A percentile compares a stretch with the other conserved stretches of the same genome.
phyloP scores from a whole-genome alignment of 2,329 filamentous ascomycete species.

The Grosmannia serpens region DNA sequence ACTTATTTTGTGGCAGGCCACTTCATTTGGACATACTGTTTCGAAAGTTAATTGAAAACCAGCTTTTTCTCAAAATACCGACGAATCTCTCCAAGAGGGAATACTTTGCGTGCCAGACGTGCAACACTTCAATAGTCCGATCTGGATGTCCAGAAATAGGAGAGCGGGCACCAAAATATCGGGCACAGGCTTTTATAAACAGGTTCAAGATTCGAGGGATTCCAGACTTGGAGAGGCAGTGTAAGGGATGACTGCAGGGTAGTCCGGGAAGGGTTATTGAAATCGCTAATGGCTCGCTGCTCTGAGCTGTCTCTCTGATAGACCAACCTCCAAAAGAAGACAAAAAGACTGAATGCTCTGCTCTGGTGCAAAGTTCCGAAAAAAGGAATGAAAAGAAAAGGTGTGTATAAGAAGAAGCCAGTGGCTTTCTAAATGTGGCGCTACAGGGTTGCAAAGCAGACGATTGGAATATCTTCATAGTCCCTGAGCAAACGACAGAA shows the following conservation, averaged over 20 bases:
- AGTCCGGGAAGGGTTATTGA: background rate
- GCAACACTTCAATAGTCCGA: background rate
- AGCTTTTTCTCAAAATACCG: too few species aligned
- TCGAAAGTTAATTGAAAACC: background rate
- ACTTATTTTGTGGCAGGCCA: background rate
- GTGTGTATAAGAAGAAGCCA: background rate
- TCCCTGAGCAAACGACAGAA: background rate
- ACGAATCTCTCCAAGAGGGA: too few species aligned
- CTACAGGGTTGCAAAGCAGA: background rate
- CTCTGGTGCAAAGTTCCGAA: background rate
- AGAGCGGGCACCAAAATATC: background rate
- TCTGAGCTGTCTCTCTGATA: background rate
- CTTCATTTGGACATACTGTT: background rate
- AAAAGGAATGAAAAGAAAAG: background rate
- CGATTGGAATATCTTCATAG: background rate
- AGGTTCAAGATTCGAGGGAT: too few species aligned
- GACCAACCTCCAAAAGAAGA: background rate
- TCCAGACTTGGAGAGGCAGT: too few species aligned
- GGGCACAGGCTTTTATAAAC: too few species aligned
- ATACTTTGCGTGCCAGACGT: too few species aligned
- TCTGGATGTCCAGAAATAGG: background rate
- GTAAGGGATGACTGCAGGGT: background rate
- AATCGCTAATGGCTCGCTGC: background rate
- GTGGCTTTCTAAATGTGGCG: background rate
- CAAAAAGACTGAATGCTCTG: background rate